Base-by-base conservation (phyloP, 345 rosid species). In the Physaria fendleri region DNA sequence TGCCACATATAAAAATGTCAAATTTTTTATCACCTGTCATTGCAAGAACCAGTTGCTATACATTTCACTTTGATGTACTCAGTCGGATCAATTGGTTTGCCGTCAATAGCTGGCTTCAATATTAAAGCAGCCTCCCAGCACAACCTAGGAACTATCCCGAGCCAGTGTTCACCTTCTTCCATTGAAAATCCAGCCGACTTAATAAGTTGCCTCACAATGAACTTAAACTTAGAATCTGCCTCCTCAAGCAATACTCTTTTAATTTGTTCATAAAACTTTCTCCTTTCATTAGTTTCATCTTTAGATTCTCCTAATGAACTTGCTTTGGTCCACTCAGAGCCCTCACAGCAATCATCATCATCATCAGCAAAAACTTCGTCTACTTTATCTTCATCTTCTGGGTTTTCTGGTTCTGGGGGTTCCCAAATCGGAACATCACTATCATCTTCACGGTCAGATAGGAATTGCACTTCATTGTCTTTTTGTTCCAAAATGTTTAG, bases 81-180 rank as follows among this genome's bases (percentile, higher is more conserved):
- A 65, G 77, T 71, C 1, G 77, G 88, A 72, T 79, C 87, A 69
- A 76, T 60, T 39, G 75, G 64, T 69, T 83, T 85, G 25, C 88
- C 87, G 30, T 77, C 78, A 48, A 76, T 54, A 74, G 71, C 81
- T 29, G 84, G 90, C 73, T 82, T 85, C 73, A 93, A 67, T 44
- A 76, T 73, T 15, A 81, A 81, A 62, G 92, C 95, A 67, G 96
- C 99, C 75, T 87, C 88, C 97, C 95, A 89, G 5, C 96, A 87
- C 46, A 93, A 71, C 52, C 70, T 77, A 53, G 83, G 66, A 65
- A 87, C 78, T 39, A 87, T 81, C 62, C 85, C 88, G 7, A 77
- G 64, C 99, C 99, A 93, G 69, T 52, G 76, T 57, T 75, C 78
- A 63, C 63, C 68, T 40, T 76, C 83, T 27, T 78, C 78, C 7